Base-by-base conservation (phyloP, 2,329 filamentous ascomycete species). In the Fusarium metavorans region DNA sequence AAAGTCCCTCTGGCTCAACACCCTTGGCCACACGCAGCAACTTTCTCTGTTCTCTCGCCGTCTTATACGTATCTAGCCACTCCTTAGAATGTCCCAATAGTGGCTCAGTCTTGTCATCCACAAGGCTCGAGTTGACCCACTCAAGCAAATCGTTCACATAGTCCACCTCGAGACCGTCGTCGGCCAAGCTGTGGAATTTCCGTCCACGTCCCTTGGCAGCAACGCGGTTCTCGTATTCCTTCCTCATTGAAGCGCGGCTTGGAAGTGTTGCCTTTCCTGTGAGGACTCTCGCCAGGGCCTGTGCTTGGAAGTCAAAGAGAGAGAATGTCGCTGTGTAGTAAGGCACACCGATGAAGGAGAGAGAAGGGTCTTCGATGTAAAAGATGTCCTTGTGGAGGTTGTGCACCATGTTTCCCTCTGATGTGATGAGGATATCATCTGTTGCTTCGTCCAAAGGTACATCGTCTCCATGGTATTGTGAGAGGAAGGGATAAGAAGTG, bases 321-420 rank as follows among this genome's bases (percentile, higher is more conserved):
- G 90, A 90, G 76, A 93, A 94, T 0, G 92, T 93, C 0, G 91
- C 90, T 0, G 89, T 89, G 76, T 92, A 89, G 76, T 90, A 93
- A 0, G 90, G 91, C 0, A 92, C 88, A 0, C 92, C 92, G 20
- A 93, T 83, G 71, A 93, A 93, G 0, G 86, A 83, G 1, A 94
- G 83, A 0, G 89, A 88, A 0, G 92, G 91, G 69, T 94, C 91
- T 0, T 87, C 87, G 50, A 93, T 93, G 80, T 93, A 94, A 78
- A 92, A 94, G 16, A 94, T 91, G 78, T 94, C 92, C 67, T 90
- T 90, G 83, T 93, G 90, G 2, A 94, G 83, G 73, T 94, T 93
- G 76, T 94, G 92, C 5, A 87, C 83, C 78, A 91, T 89, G 14
- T 86, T 86, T 2, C 92, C 92, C 52, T 93, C 90, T 0, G 85